Conservation (phyloP, 768 basidiomycete species). For the Macrolepiota fuliginosa region DNA sequence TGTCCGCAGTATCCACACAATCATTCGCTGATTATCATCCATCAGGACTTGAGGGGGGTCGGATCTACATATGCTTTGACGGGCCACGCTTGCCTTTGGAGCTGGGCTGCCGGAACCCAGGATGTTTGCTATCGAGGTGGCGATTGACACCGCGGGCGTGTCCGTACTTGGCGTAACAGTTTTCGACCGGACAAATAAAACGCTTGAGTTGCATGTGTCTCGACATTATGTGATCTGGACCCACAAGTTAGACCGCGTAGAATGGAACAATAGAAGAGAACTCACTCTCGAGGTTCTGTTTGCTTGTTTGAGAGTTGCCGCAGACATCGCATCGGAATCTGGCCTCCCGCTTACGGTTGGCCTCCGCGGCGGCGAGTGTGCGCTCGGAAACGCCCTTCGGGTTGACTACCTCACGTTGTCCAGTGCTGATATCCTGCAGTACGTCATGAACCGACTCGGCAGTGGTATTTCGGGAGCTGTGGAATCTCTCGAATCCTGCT, state of each 20-base stretch:
- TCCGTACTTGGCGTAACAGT: slow-evolving; percentile 6
- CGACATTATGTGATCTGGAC: slow-evolving; percentile 5
- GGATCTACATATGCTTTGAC: background rate
- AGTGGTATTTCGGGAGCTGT: background rate
- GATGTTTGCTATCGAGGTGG: slow-evolving; percentile 12
- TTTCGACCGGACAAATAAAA: background rate
- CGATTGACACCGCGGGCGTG: slow-evolving; percentile 11
- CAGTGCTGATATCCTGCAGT: background rate
- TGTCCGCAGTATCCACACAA: background rate
- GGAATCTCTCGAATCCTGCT: background rate
- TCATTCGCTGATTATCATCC: background rate
- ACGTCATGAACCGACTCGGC: background rate
- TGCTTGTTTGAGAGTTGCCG: slow-evolving; percentile 10
- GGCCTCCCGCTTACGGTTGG: slow-evolving; percentile 9
- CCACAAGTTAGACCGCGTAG: background rate
- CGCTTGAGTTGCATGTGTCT: slow-evolving; percentile 9
- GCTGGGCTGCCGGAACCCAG: background rate
- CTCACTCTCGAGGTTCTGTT: slow-evolving; percentile 12
- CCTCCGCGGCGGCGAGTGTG: slow-evolving; percentile 1
- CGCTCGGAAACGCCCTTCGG: slow-evolving; percentile 11
- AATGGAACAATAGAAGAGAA: background rate
- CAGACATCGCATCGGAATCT: slow-evolving; percentile 4
- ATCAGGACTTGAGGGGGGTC: background rate
- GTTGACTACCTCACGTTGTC: background rate
- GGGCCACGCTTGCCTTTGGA: slow-evolving; percentile 3